Evolutionary conservation across 768 basidiomycete species (phyloP).

Genomic region (Neoboletus magnificus): DNA sequence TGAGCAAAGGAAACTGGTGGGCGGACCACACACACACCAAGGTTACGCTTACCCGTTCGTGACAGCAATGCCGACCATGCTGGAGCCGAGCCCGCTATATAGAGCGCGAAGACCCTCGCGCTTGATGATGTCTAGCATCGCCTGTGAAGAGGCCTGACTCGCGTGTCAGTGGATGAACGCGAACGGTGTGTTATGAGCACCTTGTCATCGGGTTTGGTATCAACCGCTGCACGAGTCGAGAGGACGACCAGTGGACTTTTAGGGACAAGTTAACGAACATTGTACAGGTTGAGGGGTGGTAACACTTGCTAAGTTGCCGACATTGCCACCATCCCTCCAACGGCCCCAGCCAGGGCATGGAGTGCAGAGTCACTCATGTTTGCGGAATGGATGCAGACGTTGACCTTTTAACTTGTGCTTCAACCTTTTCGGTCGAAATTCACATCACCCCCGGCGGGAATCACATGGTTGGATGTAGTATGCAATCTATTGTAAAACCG

Average conservation of each 20-base stretch:
- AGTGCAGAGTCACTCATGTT: conserved; percentile 75
- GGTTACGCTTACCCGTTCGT: conserved; percentile 74
- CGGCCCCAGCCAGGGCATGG: conserved; percentile 85
- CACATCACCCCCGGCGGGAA: not conserved
- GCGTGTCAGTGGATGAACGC: not conserved
- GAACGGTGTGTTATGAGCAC: conserved; percentile 34
- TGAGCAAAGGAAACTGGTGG: not conserved
- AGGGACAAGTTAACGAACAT: conserved; percentile 2
- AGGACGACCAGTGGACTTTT: conserved; percentile 85
- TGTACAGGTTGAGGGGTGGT: not conserved
- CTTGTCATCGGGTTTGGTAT: conserved; percentile 75
- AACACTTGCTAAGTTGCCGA: conserved; percentile 73
- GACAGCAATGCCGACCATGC: conserved; percentile 85
- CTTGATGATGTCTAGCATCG: conserved; percentile 71
- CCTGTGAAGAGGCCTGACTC: conserved; percentile 60
- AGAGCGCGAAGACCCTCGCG: conserved; percentile 82
- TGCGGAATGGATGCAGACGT: not conserved
- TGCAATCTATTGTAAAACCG: not conserved
- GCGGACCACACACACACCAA: not conserved
- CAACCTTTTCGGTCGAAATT: not conserved
- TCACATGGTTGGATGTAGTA: conserved; percentile 15
- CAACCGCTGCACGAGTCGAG: conserved; percentile 90
- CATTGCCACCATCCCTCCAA: conserved; percentile 91
- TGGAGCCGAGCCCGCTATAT: conserved; percentile 84
- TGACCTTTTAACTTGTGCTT: not conserved